phyloP scores from a whole-genome alignment of 371 early-diverging fungal species.

The Syncephalis plumigaleata region DNA sequence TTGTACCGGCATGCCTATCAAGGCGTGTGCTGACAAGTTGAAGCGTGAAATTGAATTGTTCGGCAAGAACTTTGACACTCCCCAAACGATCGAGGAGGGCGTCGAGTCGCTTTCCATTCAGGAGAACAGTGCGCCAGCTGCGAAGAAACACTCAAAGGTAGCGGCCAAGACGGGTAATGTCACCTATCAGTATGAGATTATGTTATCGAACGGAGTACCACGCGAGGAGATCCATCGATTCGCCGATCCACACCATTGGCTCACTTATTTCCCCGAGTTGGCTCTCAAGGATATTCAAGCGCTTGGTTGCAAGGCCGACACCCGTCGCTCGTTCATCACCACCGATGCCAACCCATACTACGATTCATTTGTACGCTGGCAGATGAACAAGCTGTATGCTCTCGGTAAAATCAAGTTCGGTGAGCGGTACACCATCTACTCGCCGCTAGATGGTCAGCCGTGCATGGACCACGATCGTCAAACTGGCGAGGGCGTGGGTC shows the following conservation, averaged over 20 bases:
- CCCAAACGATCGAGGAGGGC: conserved; percentile 4
- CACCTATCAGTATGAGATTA: conserved; percentile 93
- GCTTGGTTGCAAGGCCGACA: conserved; percentile 91
- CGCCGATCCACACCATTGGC: conserved; percentile 93
- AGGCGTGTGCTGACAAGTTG: conserved; percentile 98
- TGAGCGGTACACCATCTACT: conserved; percentile 97
- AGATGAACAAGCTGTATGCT: conserved; percentile 84
- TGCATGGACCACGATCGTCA: conserved; percentile 99
- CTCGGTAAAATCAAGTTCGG: conserved; percentile 91
- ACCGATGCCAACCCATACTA: conserved; percentile 99
- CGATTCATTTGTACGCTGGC: conserved; percentile 99
- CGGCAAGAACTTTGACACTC: conserved; percentile 66
- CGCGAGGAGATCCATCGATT: conserved; percentile 85
- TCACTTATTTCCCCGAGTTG: conserved; percentile 89
- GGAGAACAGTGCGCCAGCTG: too few species aligned
- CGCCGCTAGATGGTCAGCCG: conserved; percentile 93
- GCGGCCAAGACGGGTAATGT: conserved; percentile 71
- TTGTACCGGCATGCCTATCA: conserved; percentile 99
- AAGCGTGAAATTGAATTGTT: conserved; percentile 86
- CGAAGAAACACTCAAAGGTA: conserved; percentile 64
- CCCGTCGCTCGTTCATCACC: conserved; percentile 98
- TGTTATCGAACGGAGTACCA: conserved; percentile 85
- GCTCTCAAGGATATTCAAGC: conserved; percentile 71
- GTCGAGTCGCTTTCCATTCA: too few species aligned
- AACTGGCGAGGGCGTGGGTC: conserved; percentile 95